phyloP scores from a whole-genome alignment of 352 stramenopile species.

The Pseudoperonospora humuli region DNA sequence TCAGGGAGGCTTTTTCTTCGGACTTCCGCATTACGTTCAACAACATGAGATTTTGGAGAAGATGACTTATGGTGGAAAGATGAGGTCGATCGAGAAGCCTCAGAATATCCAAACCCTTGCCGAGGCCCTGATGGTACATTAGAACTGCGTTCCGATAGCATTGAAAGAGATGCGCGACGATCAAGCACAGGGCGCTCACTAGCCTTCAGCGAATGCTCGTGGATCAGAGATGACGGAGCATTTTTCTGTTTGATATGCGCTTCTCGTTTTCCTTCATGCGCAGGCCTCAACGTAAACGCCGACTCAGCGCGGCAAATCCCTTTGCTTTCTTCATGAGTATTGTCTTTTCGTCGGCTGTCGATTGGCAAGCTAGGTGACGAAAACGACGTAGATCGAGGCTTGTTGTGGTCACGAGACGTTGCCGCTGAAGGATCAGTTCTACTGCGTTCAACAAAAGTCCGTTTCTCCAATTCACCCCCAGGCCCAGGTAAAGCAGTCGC shows the following conservation, averaged over 20 bases:
- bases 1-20: slow-evolving; percentile 14
- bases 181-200: slow-evolving; percentile 28
- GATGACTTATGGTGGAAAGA: slow-evolving; percentile 5
- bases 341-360: slow-evolving; percentile 3
- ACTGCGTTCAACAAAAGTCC: slow-evolving; percentile 15
- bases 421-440: slow-evolving; percentile 8
- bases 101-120: slow-evolving; percentile 9
- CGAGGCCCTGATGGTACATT: slow-evolving; percentile 4
- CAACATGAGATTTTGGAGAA: slow-evolving; percentile 6
- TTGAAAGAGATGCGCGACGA: slow-evolving; percentile 42
- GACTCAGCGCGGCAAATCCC: background rate
- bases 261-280: slow-evolving; percentile 16
- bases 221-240: slow-evolving; percentile 2
- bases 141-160: slow-evolving; percentile 8
- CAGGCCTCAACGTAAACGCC: background rate
- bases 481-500: background rate
- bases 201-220: slow-evolving; percentile 14
- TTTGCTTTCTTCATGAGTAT: slow-evolving; percentile 5
- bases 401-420: slow-evolving; percentile 11
- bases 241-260: slow-evolving; percentile 10
- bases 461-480: slow-evolving; percentile 16
- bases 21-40: slow-evolving; percentile 5
- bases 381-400: slow-evolving; percentile 35
- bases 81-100: slow-evolving; percentile 6
- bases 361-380: slow-evolving; percentile 16